Base-by-base conservation (phyloP, 805 yeast species). In the Maudiozyma pseudohumilis region DNA sequence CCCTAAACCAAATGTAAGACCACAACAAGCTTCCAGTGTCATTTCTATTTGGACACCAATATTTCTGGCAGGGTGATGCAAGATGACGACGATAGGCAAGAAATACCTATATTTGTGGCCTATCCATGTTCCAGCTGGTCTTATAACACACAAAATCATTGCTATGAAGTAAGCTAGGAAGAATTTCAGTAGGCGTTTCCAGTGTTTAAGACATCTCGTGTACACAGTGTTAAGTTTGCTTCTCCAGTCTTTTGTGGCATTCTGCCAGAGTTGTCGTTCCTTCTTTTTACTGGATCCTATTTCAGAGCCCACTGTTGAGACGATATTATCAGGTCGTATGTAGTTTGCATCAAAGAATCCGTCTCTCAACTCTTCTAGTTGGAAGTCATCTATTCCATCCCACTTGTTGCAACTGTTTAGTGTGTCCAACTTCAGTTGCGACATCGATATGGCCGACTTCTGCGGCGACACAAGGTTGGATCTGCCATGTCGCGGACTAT, bases 271-370 rank as follows among this genome's bases (percentile, higher is more conserved):
- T n/a, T n/a, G n/a, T n/a, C n/a, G n/a, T 22, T 22, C 18, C 4
- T 13, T 21, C 34, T 17, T 13, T 4, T 21, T 21, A 4, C 12
- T 21, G 10, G 26, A n/a, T 8, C 20, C 25, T n/a, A 21, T 6
- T n/a, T n/a, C n/a, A 12, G 6, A 6, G 2, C 20, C 24, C 2
- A 26, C 16, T 16, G 12, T 29, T 18, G 31, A 16, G 10, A 23
- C 16, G 11, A 22, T 36, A n/a, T 13, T 36, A 5, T 49, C 48
- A 10, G 52, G 53, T 29, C 60, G 61, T 6, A 60, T 51, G 40
- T 59, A 70, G 1, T 61, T 53, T 1, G 75, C 66, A 45, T 70
- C 74, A 41, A 70, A 70, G 46, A 64, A 70, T 8, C 74, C 74
- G 35, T 66, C 66, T 45, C 75, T 56, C 19, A 66, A 45, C 44